A percentile compares a stretch with the other conserved stretches of the same genome.
These are phyloP conservation scores for Colletotrichum gigasporum DNA, from an alignment of 2,329 filamentous ascomycete genomes.

Conservation along the genomic window DNA sequence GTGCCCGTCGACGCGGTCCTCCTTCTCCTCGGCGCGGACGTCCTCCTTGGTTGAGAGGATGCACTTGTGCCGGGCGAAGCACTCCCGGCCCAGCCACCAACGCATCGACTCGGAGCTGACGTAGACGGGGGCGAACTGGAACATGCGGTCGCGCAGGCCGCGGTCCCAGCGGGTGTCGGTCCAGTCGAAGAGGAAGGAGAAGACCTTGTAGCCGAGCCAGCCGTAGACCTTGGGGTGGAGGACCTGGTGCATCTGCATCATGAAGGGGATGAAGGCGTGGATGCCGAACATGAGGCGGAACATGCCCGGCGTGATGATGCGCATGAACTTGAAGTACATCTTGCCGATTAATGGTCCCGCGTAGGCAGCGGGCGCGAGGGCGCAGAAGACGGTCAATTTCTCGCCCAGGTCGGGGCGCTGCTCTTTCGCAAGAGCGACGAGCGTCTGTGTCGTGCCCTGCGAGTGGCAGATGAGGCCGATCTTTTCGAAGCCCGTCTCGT, in stretches of 20 bases:
- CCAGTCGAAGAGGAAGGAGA: constrained; percentile 91
- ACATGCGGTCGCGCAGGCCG: constrained; percentile 81
- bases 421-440: constrained; percentile 89
- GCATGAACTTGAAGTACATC: constrained; percentile 93
- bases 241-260: constrained; percentile 83
- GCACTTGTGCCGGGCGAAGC: constrained; percentile 82
- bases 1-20: constrained; percentile 60
- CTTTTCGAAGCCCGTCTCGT: constrained; percentile 84
- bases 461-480: constrained; percentile 87
- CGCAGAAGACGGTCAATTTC: constrained; percentile 89
- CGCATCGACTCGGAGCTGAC: constrained; percentile 90
- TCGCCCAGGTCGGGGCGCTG: constrained; percentile 86
- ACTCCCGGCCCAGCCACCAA: constrained; percentile 93
- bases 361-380: constrained; percentile 89
- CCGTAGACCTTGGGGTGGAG: constrained; percentile 78
- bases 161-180: constrained; percentile 86
- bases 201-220: constrained; percentile 86
- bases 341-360: constrained; percentile 87
- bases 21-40: constrained; percentile 67
- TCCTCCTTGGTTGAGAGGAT: constrained; percentile 84
- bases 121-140: constrained; percentile 92
- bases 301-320: constrained; percentile 76
- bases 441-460: constrained; percentile 89
- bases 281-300: constrained; percentile 90
- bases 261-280: constrained; percentile 91